Percentiles rank a stretch among this genome's conserved stretches.
Evolutionary conservation across 306 rosid genomes (phyloP).

Genomic region (Senna siamea): DNA sequence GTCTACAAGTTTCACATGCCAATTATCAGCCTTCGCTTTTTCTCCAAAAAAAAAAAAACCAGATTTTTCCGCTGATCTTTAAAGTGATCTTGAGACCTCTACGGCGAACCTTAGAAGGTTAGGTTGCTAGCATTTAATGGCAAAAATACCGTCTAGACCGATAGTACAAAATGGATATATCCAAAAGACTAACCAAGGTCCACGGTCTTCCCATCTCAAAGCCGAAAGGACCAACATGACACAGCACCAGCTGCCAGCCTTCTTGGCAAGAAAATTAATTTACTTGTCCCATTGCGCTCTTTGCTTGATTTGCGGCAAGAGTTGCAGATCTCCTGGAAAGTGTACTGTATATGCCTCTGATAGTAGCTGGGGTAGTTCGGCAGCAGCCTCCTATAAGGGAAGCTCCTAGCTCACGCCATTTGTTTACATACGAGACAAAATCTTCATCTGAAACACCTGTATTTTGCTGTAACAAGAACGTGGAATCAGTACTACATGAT

Average conservation of each 20-base stretch:
- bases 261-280: slow-evolving; percentile 35
- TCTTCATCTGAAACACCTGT: slow-evolving; percentile 59
- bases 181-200: slow-evolving; percentile 6
- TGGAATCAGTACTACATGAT: slow-evolving; percentile 20
- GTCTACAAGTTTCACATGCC: slow-evolving; percentile 1
- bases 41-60: background rate
- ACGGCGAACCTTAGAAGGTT: background rate
- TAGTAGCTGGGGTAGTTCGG: slow-evolving; percentile 61
- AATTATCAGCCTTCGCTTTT: slow-evolving; percentile 12
- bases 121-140: slow-evolving; percentile 31
- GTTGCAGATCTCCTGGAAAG: slow-evolving; percentile 43
- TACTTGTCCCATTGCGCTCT: slow-evolving; percentile 14
- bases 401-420: slow-evolving; percentile 63
- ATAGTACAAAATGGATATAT: background rate
- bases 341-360: slow-evolving; percentile 53
- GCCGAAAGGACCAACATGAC: slow-evolving; percentile 31
- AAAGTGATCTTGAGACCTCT: background rate
- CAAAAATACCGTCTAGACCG: slow-evolving; percentile 1
- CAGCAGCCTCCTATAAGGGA: slow-evolving; percentile 67
- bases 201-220: slow-evolving; percentile 27
- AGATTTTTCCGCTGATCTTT: background rate
- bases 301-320: slow-evolving; percentile 14
- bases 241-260: slow-evolving; percentile 30
- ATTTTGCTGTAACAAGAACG: slow-evolving; percentile 51
- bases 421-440: slow-evolving; percentile 55